Evolutionary conservation across 768 basidiomycete genomes (phyloP).

Genomic region (Trametes cingulata): DNA sequence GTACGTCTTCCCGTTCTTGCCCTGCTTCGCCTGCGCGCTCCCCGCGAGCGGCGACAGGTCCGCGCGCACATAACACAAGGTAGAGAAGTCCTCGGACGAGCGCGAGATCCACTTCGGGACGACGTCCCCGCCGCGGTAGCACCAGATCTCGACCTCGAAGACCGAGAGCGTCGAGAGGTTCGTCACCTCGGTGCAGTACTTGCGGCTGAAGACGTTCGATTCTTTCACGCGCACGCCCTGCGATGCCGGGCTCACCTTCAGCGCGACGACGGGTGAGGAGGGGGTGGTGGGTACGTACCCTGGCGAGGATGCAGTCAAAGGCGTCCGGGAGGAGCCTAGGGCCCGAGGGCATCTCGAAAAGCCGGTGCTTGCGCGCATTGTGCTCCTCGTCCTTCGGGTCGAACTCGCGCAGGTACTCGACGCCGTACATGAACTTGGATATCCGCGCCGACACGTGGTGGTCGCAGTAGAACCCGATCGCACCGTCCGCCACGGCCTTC

Average conservation of each 20-base stretch:
- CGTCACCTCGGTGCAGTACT: conserved; percentile 82
- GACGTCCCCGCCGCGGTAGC: conserved; percentile 71
- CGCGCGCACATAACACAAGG: conserved; percentile 75
- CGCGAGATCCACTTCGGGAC: conserved; percentile 77
- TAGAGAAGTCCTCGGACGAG: conserved; percentile 64
- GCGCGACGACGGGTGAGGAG: background rate
- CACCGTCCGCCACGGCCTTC: conserved; percentile 84
- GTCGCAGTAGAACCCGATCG: conserved; percentile 82
- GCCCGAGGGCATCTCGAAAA: conserved; percentile 77
- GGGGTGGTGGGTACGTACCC: conserved; percentile 45
- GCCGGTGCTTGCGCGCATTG: conserved; percentile 56
- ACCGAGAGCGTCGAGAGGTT: conserved; percentile 73
- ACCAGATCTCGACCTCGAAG: conserved; percentile 86
- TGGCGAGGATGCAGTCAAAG: conserved; percentile 76
- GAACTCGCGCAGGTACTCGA: conserved; percentile 72
- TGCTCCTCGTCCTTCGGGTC: conserved; percentile 69
- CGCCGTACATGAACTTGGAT: conserved; percentile 80
- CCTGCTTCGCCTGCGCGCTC: conserved; percentile 67
- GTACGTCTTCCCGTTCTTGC: conserved; percentile 67
- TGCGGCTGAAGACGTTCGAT: conserved; percentile 77
- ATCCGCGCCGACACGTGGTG: conserved; percentile 82
- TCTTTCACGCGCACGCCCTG: conserved; percentile 78
- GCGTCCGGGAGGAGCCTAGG: conserved; percentile 79
- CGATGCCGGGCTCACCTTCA: background rate
- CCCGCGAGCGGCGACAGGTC: conserved; percentile 72